phyloP scores from a whole-genome alignment of 164 flowering plant species.

The Pachysandra terminalis region DNA sequence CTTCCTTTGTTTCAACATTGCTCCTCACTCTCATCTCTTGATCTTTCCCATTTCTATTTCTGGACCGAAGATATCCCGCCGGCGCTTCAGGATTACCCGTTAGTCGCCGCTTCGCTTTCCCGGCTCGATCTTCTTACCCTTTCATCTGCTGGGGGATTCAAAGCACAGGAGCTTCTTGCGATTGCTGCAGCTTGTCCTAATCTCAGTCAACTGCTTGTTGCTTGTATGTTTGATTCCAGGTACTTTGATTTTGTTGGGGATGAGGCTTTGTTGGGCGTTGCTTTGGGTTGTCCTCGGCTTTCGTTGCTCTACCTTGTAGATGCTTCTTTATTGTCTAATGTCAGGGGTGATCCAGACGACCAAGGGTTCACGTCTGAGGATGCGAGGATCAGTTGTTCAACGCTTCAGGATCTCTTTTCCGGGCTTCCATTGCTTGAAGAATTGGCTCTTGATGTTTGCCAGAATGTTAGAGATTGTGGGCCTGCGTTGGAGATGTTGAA shows the following conservation, averaged over 20 bases:
- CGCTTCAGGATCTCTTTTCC: slow-evolving; percentile 48
- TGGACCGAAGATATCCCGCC: slow-evolving; percentile 86
- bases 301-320: slow-evolving; percentile 62
- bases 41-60: slow-evolving; percentile 73
- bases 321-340: slow-evolving; percentile 34
- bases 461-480: slow-evolving; percentile 66
- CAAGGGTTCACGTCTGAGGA: slow-evolving; percentile 48
- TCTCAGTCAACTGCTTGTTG: slow-evolving; percentile 38
- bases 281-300: slow-evolving; percentile 50
- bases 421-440: slow-evolving; percentile 58
- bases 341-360: slow-evolving; percentile 35
- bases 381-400: slow-evolving; percentile 39
- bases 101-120: slow-evolving; percentile 29
- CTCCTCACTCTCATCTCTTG: slow-evolving; percentile 34
- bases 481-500: slow-evolving; percentile 53
- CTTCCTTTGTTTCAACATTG: slow-evolving; percentile 36
- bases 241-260: slow-evolving; percentile 75
- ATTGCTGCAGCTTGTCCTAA: slow-evolving; percentile 58
- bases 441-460: slow-evolving; percentile 62
- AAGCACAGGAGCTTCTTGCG: slow-evolving; percentile 48
- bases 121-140: slow-evolving; percentile 47
- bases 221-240: slow-evolving; percentile 79
- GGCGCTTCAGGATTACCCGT: slow-evolving; percentile 40
- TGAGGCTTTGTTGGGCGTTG: slow-evolving; percentile 46
- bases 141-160: slow-evolving; percentile 69